These are phyloP conservation scores for Apophysomyces sp. DNA, from an alignment of 371 early-diverging fungal species.

Conservation along the genomic window DNA sequence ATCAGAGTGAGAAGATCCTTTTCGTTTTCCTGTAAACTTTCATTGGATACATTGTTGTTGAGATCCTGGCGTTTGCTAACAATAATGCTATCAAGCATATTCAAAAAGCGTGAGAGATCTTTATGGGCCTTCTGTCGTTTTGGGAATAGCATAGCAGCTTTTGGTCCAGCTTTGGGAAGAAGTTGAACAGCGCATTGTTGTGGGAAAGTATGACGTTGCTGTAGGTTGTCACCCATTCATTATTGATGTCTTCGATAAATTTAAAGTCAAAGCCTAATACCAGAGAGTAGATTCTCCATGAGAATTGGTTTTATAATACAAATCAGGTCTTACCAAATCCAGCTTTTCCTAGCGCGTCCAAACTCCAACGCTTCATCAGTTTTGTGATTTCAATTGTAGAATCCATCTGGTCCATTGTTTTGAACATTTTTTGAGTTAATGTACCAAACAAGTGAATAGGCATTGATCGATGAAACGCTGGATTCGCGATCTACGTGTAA, in stretches of 20 bases:
- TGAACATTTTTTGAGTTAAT: not conserved
- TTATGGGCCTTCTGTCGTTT: conserved; percentile 30
- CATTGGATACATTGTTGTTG: conserved; percentile 4
- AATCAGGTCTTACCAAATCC: conserved; percentile 3
- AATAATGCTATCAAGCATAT: conserved; percentile 36
- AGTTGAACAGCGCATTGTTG: conserved; percentile 31
- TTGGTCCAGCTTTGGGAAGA: conserved; percentile 47
- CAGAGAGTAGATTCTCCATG: not conserved
- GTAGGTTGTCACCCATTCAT: conserved; percentile 16
- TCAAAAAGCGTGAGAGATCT: conserved; percentile 25
- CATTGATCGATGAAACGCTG: conserved; percentile 8
- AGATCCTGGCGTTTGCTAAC: conserved; percentile 27
- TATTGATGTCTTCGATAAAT: conserved; percentile 6
- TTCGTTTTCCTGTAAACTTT: conserved; percentile 30
- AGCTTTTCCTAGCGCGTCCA: conserved; percentile 8
- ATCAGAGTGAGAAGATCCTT: conserved; percentile 58
- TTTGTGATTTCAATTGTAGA: not conserved
- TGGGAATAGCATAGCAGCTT: conserved; percentile 20
- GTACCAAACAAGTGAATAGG: conserved; percentile 4
- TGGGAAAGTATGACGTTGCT: conserved; percentile 4
- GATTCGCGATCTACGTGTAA: conserved; percentile 10
- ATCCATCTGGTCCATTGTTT: not conserved
- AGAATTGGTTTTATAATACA: not conserved
- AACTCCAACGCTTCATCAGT: conserved; percentile 11
- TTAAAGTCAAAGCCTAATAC: conserved; percentile 20